Evolutionary conservation across 495 filamentous ascomycete genomes (phyloP).

Genomic region (Aspergillus bertholletiae): DNA sequence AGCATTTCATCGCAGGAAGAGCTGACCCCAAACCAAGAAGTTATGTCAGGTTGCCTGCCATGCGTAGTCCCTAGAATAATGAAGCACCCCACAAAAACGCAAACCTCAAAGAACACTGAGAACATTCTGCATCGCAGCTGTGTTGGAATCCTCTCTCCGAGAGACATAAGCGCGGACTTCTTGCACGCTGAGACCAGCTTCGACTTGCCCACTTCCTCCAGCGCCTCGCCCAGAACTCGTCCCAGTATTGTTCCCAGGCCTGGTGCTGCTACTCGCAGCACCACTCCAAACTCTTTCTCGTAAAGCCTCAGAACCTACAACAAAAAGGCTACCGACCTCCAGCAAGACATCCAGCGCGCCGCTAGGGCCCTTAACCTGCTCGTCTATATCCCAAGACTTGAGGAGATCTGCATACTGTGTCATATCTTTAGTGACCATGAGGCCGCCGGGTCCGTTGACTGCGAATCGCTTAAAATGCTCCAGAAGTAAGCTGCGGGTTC

Average conservation of each 20-base stretch:
- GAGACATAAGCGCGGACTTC: slow-evolving; percentile 83
- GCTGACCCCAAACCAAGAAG: neutral
- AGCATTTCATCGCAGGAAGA: neutral
- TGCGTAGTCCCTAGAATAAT: neutral
- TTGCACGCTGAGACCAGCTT: slow-evolving; percentile 55
- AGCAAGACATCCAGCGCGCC: slow-evolving; percentile 75
- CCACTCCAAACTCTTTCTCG: slow-evolving; percentile 68
- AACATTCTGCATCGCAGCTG: slow-evolving; percentile 75
- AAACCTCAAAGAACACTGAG: slow-evolving; percentile 46
- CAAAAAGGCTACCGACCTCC: slow-evolving; percentile 95
- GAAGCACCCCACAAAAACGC: neutral
- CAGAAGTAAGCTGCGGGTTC: slow-evolving; percentile 71
- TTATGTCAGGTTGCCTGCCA: neutral
- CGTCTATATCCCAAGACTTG: slow-evolving; percentile 74
- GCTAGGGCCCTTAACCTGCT: slow-evolving; percentile 51
- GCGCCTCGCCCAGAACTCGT: slow-evolving; percentile 20
- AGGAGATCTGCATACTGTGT: slow-evolving; percentile 83
- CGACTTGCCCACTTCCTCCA: slow-evolving; percentile 27
- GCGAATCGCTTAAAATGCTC: slow-evolving; percentile 93
- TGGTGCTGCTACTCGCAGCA: slow-evolving; percentile 27
- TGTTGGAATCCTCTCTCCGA: slow-evolving; percentile 76
- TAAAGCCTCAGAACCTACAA: slow-evolving; percentile 86
- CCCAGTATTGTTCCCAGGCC: slow-evolving; percentile 13
- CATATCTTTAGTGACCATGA: slow-evolving; percentile 96
- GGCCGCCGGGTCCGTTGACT: slow-evolving; percentile 84